These are phyloP conservation scores for Candida verbasci DNA, from an alignment of 805 yeast genomes.

Conservation along the genomic window DNA sequence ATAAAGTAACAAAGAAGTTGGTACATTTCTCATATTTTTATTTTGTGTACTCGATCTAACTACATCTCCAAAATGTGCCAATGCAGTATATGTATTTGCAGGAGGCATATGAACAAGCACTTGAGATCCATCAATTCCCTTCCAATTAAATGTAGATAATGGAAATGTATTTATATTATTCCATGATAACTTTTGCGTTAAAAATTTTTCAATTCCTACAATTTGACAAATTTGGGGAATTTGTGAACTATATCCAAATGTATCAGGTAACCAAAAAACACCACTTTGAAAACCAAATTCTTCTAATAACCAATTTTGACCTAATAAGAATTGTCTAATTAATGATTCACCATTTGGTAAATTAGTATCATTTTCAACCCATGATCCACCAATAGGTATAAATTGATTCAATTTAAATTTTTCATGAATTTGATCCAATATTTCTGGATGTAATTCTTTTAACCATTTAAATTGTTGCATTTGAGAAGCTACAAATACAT, in stretches of 20 bases:
- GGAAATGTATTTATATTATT: slow-evolving; percentile 92
- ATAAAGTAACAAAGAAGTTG: slow-evolving; percentile 73
- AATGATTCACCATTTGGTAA: slow-evolving; percentile 93
- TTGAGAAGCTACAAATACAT: slow-evolving; percentile 90
- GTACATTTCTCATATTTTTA: slow-evolving; percentile 76
- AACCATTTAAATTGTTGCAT: slow-evolving; percentile 96
- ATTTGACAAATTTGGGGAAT: slow-evolving; percentile 86
- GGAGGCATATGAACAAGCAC: slow-evolving; percentile 98
- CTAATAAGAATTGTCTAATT: slow-evolving; percentile 81
- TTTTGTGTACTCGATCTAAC: slow-evolving; percentile 75
- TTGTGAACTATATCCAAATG: slow-evolving; percentile 95
- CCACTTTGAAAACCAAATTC: slow-evolving; percentile 74
- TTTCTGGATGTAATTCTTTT: slow-evolving; percentile 77
- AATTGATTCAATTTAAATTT: slow-evolving; percentile 71
- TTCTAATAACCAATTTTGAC: slow-evolving; percentile 78
- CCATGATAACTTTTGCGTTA: slow-evolving; percentile 96
- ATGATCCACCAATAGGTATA: slow-evolving; percentile 91
- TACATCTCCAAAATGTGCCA: slow-evolving; percentile 91
- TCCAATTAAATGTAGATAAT: slow-evolving; percentile 89
- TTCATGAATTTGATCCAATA: slow-evolving; percentile 58
- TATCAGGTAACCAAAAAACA: slow-evolving; percentile 94
- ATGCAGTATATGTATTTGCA: slow-evolving; percentile 90
- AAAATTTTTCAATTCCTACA: slow-evolving; percentile 79
- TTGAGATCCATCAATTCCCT: slow-evolving; percentile 90
- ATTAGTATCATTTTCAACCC: slow-evolving; percentile 98